Percentiles rank a stretch among this genome's conserved stretches.
Conservation (phyloP, 345 rosid species). For the Gynandropsis gynandra region DNA sequence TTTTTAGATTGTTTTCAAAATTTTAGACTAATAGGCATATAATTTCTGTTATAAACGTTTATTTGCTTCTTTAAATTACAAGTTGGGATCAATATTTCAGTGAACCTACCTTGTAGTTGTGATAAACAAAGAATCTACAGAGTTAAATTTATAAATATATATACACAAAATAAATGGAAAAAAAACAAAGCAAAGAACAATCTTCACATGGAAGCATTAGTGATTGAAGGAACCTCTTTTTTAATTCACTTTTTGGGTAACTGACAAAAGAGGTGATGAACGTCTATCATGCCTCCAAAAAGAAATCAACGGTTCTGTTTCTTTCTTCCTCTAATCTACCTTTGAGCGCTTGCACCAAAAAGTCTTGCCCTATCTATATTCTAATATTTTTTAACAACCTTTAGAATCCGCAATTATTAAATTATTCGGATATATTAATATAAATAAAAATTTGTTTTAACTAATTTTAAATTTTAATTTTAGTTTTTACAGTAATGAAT, state of each 20-base stretch:
- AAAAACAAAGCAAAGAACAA: conserved; percentile 9
- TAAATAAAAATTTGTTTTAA: too few species aligned
- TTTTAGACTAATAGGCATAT: too few species aligned
- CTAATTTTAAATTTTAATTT: too few species aligned
- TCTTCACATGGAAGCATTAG: conserved; percentile 30
- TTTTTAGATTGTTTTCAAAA: too few species aligned
- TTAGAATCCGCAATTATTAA: background rate
- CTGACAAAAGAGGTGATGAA: conserved; percentile 24
- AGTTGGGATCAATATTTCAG: too few species aligned
- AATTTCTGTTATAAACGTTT: too few species aligned
- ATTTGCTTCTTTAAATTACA: too few species aligned
- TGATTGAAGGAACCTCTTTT: background rate
- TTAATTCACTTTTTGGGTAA: conserved; percentile 13
- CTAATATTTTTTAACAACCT: too few species aligned
- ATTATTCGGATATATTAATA: too few species aligned
- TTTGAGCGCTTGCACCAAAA: conserved; percentile 16
- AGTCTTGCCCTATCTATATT: background rate
- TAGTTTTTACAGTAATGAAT: too few species aligned
- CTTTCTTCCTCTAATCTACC: conserved; percentile 16
- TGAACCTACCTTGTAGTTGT: background rate
- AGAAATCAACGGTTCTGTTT: conserved; percentile 16
- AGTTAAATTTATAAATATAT: too few species aligned
- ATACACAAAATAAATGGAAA: conserved; percentile 1
- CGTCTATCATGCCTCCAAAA: background rate
- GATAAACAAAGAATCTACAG: conserved; percentile 3